Conservation (phyloP, 1,139 yeast species). For the Yamadazyma atlantica region DNA sequence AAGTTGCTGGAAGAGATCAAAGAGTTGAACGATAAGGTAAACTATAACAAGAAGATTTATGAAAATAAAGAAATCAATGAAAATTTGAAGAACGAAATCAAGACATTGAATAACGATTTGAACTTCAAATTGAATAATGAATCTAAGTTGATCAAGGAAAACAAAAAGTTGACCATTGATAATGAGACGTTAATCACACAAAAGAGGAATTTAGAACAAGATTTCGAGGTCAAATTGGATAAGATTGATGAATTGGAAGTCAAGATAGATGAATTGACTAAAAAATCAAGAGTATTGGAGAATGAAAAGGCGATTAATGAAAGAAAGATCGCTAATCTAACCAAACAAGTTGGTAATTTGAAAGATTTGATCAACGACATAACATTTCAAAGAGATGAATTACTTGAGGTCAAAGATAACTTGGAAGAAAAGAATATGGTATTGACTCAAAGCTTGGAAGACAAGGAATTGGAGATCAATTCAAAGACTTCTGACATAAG, state of each 20-base stretch:
- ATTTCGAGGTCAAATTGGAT: conserved; percentile 48
- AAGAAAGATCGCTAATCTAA: conserved; percentile 46
- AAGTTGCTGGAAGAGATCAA: conserved; percentile 47
- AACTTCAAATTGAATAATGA: conserved; percentile 59
- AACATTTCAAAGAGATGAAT: conserved; percentile 47
- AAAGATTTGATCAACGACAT: conserved; percentile 54
- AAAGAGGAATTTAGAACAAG: conserved; percentile 50
- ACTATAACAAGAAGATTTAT: conserved; percentile 51
- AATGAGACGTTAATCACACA: conserved; percentile 54
- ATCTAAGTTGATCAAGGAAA: conserved; percentile 62
- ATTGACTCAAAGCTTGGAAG: conserved; percentile 45
- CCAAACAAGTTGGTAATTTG: conserved; percentile 51
- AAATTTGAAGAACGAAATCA: conserved; percentile 57
- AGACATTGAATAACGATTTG: conserved; percentile 57
- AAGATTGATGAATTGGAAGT: conserved; percentile 52
- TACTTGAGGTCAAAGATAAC: conserved; percentile 46
- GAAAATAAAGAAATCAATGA: conserved; percentile 43
- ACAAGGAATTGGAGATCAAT: conserved; percentile 34
- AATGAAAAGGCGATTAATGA: conserved; percentile 45
- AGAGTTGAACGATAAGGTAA: conserved; percentile 50
- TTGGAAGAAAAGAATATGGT: conserved; percentile 48
- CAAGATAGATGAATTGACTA: conserved; percentile 42
- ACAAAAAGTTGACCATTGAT: conserved; percentile 61
- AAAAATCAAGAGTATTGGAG: conserved; percentile 47
- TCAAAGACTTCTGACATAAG: conserved; percentile 30